Evolutionary conservation across 805 yeast genomes (phyloP).

Genomic region (Blastobotrys mokoenaii): DNA sequence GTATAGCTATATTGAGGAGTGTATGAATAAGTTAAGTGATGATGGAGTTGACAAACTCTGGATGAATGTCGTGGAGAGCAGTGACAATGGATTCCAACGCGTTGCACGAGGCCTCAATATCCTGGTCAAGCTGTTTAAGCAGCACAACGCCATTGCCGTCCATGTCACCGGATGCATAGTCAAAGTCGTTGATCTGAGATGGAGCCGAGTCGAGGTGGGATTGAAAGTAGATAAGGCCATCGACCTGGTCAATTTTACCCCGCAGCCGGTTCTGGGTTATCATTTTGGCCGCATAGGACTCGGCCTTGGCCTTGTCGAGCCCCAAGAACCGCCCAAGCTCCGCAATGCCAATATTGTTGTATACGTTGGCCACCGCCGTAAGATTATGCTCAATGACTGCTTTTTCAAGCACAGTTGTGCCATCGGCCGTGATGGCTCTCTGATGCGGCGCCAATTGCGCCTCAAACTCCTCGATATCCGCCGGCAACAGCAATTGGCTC

Average conservation of each 20-base stretch:
- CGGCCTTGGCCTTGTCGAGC: slow-evolving; percentile 19
- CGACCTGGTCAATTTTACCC: slow-evolving; percentile 27
- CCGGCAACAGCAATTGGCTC: slow-evolving; percentile 20
- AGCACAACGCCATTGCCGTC: slow-evolving; percentile 2
- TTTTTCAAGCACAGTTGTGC: slow-evolving; percentile 22
- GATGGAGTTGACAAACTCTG: not conserved
- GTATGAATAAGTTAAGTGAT: too few species aligned
- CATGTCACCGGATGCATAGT: slow-evolving; percentile 3
- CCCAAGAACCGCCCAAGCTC: slow-evolving; percentile 22
- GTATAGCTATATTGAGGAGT: not conserved
- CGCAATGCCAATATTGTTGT: slow-evolving; percentile 21
- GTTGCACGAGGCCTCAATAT: slow-evolving; percentile 14
- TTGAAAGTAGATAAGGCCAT: slow-evolving; percentile 17
- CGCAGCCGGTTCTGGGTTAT: slow-evolving; percentile 23
- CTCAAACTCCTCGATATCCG: slow-evolving; percentile 19
- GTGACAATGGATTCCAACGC: slow-evolving; percentile 19
- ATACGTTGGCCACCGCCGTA: slow-evolving; percentile 25
- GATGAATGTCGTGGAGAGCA: slow-evolving; percentile 2
- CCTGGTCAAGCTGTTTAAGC: slow-evolving; percentile 11
- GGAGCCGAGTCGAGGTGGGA: not conserved
- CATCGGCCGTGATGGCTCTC: slow-evolving; percentile 16
- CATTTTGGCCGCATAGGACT: slow-evolving; percentile 25
- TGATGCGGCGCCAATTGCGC: slow-evolving; percentile 16
- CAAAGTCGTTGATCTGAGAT: slow-evolving; percentile 1
- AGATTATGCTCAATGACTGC: slow-evolving; percentile 30